These are phyloP conservation scores for Dicorynia guianensis DNA, from an alignment of 306 rosid genomes.

Conservation along the genomic window DNA sequence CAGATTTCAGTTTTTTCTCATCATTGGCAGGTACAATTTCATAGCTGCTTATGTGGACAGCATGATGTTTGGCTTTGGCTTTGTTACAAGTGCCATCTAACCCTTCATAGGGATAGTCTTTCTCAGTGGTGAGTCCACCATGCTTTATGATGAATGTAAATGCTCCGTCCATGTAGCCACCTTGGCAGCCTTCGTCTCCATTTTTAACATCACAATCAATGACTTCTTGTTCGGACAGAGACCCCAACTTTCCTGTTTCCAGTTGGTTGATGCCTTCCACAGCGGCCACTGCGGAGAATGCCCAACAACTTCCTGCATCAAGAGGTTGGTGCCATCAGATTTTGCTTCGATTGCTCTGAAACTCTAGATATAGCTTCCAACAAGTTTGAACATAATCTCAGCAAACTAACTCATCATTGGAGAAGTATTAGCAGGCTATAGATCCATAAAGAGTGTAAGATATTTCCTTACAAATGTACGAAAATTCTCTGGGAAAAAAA, in stretches of 20 bases:
- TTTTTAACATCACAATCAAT: slow-evolving; percentile 61
- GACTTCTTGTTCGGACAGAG: slow-evolving; percentile 78
- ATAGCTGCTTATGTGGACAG: slow-evolving; percentile 55
- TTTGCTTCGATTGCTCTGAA: slow-evolving; percentile 2
- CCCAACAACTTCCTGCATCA: slow-evolving; percentile 83
- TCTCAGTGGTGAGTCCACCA: slow-evolving; percentile 58
- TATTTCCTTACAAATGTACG: background rate
- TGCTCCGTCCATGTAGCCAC: slow-evolving; percentile 76
- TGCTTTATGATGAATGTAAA: slow-evolving; percentile 52
- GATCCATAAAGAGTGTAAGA: background rate
- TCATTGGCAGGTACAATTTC: slow-evolving; percentile 59
- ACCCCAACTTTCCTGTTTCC: slow-evolving; percentile 61
- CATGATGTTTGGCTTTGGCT: slow-evolving; percentile 27
- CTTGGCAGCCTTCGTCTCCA: slow-evolving; percentile 67
- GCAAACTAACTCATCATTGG: slow-evolving; percentile 12
- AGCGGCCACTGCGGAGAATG: slow-evolving; percentile 83
- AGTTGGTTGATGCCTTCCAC: slow-evolving; percentile 80
- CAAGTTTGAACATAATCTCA: slow-evolving; percentile 7
- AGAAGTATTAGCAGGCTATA: slow-evolving; percentile 8
- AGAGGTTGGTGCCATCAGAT: slow-evolving; percentile 30
- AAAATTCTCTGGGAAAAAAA: background rate
- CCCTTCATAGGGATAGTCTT: slow-evolving; percentile 65
- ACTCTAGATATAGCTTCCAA: slow-evolving; percentile 10
- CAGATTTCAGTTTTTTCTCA: slow-evolving; percentile 61
- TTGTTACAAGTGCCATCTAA: slow-evolving; percentile 47